Conservation (phyloP, 1,284 basidiomycete species). For the Naganishia sp. region DNA sequence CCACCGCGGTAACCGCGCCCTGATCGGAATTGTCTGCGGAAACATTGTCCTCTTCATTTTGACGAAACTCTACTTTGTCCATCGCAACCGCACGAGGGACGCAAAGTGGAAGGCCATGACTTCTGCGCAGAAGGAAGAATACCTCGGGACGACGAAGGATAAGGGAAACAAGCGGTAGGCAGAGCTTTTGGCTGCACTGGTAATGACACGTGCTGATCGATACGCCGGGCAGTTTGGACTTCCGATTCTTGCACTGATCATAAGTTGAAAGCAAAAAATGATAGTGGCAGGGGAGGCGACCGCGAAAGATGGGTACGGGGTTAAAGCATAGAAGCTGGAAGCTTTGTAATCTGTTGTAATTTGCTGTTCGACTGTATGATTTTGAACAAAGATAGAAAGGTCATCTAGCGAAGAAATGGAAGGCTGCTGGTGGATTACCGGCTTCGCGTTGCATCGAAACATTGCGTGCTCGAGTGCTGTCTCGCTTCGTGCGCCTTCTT, state of each 20-base stretch:
- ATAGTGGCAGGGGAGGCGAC: background rate
- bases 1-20: conserved; percentile 39
- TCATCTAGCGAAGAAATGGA: too few species aligned
- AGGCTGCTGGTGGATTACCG: too few species aligned
- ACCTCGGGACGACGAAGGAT: conserved; percentile 40
- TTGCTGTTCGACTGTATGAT: too few species aligned
- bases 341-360: too few species aligned
- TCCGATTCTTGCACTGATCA: conserved; percentile 17
- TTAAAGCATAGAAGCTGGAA: too few species aligned
- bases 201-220: background rate
- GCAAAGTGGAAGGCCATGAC: conserved; percentile 37
- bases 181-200: background rate
- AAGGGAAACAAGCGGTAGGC: conserved; percentile 42
- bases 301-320: too few species aligned
- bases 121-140: conserved; percentile 35
- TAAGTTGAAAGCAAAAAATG: background rate
- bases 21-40: conserved; percentile 41
- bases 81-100: conserved; percentile 34
- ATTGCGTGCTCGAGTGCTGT: too few species aligned
- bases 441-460: too few species aligned
- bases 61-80: conserved; percentile 36
- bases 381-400: too few species aligned
- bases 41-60: conserved; percentile 35
- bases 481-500: too few species aligned
- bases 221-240: conserved; percentile 10